These are phyloP conservation scores for Penicillium soppii DNA, from an alignment of 495 filamentous ascomycete species.

Conservation along the genomic window DNA sequence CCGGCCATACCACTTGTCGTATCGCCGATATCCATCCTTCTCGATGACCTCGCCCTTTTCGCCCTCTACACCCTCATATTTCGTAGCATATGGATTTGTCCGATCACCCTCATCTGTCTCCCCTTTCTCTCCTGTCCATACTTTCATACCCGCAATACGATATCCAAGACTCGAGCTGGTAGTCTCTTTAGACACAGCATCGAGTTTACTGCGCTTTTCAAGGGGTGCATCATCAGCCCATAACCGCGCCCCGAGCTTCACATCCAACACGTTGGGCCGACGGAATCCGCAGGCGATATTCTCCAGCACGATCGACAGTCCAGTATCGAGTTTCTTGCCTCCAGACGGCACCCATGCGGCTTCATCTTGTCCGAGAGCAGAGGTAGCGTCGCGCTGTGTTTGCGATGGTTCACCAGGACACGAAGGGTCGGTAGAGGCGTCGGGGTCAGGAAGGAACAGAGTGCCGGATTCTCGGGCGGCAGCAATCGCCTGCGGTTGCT, in stretches of 20 bases:
- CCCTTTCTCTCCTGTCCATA: slow-evolving; percentile 67
- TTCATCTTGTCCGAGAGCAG: slow-evolving; percentile 22
- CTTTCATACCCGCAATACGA: slow-evolving; percentile 91
- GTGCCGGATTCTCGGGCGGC: slow-evolving; percentile 39
- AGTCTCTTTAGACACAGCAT: slow-evolving; percentile 73
- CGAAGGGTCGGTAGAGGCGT: slow-evolving; percentile 7
- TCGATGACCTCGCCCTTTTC: slow-evolving; percentile 38
- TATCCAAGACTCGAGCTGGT: slow-evolving; percentile 81
- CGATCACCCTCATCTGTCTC: slow-evolving; percentile 37
- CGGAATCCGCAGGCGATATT: slow-evolving; percentile 82
- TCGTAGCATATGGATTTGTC: slow-evolving; percentile 43
- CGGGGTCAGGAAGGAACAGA: slow-evolving; percentile 35
- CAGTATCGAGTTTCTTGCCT: slow-evolving; percentile 64
- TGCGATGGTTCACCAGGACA: slow-evolving; percentile 1
- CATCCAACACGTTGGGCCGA: slow-evolving; percentile 88
- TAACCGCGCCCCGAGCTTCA: slow-evolving; percentile 83
- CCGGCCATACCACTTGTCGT: slow-evolving; percentile 86
- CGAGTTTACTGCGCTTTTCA: slow-evolving; percentile 76
- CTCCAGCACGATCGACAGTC: slow-evolving; percentile 79
- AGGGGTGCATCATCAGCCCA: slow-evolving; percentile 81
- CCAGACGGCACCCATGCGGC: slow-evolving; percentile 47
- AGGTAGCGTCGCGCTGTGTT: slow-evolving; percentile 5
- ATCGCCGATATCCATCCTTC: slow-evolving; percentile 66
- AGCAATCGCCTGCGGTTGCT: slow-evolving; percentile 47
- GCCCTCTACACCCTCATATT: slow-evolving; percentile 38